Evolutionary conservation across 768 basidiomycete genomes (phyloP), one percentile per base, ranked within the genome.

Genomic region (Leccinum sublutescens): DNA sequence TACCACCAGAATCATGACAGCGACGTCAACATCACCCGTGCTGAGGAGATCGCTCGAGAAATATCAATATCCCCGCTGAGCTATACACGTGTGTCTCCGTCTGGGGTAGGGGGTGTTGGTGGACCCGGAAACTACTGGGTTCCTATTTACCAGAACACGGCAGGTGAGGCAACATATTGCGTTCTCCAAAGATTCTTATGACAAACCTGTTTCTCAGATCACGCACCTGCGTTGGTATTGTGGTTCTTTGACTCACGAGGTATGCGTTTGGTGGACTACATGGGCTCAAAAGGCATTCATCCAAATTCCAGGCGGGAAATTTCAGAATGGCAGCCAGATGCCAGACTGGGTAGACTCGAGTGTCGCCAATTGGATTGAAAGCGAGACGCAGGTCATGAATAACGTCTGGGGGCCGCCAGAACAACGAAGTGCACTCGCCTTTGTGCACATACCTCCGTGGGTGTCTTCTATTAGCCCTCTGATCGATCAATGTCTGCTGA

Each of bases 211-310:
- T 12, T 52, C 36, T 8, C 29, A 72, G 71, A 87, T 69, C n/a
- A 29, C 2, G 61, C 68, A 5, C 88, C 88, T 4, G 74, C 72
- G 4, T 75, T 89, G 10, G 70, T 91, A 50, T 70, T 90, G 4
- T 91, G 88, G 71, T 88, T 89, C 74, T 91, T 91, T 63, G 89
- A 91, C 71, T 90, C 89, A 3, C 78, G 88, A 60, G 85, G 86
- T 84, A 66, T 14, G 49, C 17, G 50, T 33, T 10, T 29, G 19
- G 17, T 43, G 8, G 17, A 19, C 2, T 33, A 47, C n/a, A 5
- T 25, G 3, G 14, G 27, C 5, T 25, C 21, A 7, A 14, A 21
- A 21, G 8, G 34, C 23, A n/a, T 61, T 68, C 33, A 72, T 3
- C 2, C 17, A 14, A 25, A 10, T 62, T 8, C 49, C 52, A 73